Conservation (phyloP, 345 rosid genomes). For the Bruguiera parviflora region DNA sequence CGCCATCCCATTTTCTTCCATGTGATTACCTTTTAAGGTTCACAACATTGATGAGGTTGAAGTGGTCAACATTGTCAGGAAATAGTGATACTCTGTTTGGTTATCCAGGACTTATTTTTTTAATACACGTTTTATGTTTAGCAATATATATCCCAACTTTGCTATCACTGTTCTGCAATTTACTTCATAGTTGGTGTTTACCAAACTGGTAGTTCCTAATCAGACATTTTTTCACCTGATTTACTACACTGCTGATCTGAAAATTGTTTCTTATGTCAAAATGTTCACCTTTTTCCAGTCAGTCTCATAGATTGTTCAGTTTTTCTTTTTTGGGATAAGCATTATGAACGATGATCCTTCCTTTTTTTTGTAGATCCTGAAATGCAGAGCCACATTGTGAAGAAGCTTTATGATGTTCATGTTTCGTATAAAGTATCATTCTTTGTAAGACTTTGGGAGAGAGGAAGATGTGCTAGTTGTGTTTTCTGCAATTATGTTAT, state of each 20-base stretch:
- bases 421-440: constrained; percentile 59
- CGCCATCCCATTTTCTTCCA: neutral
- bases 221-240: neutral
- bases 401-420: constrained; percentile 54
- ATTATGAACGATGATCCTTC: neutral
- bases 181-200: neutral
- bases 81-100: neutral
- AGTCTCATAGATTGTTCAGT: neutral
- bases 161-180: neutral
- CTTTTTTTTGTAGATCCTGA: constrained; percentile 55
- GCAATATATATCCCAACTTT: neutral
- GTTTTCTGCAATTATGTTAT: neutral
- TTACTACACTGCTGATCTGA: neutral
- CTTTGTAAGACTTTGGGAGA: constrained; percentile 48
- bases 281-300: neutral
- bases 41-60: neutral
- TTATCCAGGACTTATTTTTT: neutral
- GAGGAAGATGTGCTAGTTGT: neutral
- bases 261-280: neutral
- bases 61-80: neutral
- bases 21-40: neutral
- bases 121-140: neutral
- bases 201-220: neutral
- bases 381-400: constrained; percentile 61
- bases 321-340: neutral